Conservation (phyloP, 306 rosid genomes). For the Ochetophila trinervis region DNA sequence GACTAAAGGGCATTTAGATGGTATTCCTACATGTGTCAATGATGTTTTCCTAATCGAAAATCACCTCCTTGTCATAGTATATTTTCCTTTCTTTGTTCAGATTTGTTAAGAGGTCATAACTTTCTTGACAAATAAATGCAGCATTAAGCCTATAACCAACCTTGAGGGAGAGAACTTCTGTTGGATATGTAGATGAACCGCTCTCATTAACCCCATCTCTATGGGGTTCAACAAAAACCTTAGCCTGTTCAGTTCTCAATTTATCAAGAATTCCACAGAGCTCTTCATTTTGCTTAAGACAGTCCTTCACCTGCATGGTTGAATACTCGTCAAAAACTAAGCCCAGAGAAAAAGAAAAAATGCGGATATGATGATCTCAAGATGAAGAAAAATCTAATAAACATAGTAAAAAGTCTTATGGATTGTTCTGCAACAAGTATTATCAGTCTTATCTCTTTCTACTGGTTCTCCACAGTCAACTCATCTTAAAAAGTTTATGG, state of each 20-base stretch:
- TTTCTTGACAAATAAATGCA: neutral
- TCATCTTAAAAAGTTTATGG: no score
- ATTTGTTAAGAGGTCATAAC: no score
- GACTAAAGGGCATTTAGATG: no score
- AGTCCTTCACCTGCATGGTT: conserved; percentile 71
- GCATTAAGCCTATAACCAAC: conserved; percentile 39
- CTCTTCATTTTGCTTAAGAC: conserved; percentile 88
- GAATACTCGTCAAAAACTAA: conserved; percentile 14
- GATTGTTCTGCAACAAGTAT: neutral
- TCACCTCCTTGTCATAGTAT: no score
- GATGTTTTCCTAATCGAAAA: no score
- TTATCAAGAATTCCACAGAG: conserved; percentile 67
- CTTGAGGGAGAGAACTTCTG: conserved; percentile 71
- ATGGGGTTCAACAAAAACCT: conserved; percentile 37
- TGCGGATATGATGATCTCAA: neutral
- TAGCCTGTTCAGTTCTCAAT: conserved; percentile 65
- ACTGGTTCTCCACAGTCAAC: no score
- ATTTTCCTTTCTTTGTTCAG: no score
- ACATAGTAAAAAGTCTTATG: neutral
- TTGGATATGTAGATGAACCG: conserved; percentile 39
- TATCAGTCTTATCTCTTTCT: no score
- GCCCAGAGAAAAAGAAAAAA: neutral
- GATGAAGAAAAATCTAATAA: neutral
- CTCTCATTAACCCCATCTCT: conserved; percentile 32
- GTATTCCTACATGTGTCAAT: no score